These are phyloP conservation scores for Globisporangium apiculatum DNA, from an alignment of 352 stramenopile genomes.

Conservation along the genomic window DNA sequence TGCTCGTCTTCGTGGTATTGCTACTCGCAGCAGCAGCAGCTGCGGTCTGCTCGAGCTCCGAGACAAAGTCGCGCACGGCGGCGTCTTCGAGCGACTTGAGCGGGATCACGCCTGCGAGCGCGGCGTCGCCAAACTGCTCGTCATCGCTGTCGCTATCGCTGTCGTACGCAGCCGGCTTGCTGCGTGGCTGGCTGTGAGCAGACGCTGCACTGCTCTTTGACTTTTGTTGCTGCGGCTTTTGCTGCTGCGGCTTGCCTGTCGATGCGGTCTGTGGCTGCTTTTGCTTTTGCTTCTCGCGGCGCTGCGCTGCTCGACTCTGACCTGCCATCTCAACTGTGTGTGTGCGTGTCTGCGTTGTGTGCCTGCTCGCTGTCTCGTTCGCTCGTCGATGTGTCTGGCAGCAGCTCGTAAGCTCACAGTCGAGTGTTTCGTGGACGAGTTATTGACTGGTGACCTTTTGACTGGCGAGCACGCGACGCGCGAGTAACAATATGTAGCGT, in stretches of 20 bases:
- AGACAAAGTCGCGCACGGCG: constrained; percentile 54
- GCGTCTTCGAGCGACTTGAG: constrained; percentile 61
- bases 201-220: neutral
- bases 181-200: neutral
- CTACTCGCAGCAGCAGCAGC: constrained; percentile 10
- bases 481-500: neutral
- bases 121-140: constrained; percentile 16
- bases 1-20: constrained; percentile 24
- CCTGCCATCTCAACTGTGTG: constrained; percentile 19
- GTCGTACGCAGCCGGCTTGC: constrained; percentile 13
- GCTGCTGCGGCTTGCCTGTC: neutral
- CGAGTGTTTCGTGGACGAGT: neutral
- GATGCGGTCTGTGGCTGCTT: constrained; percentile 6
- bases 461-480: constrained; percentile 4
- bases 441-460: constrained; percentile 10
- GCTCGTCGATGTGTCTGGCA: neutral
- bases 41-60: constrained; percentile 31
- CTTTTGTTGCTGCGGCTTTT: constrained; percentile 4
- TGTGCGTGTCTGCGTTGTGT: neutral
- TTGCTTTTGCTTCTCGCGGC: constrained; percentile 36
- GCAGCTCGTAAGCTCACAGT: neutral
- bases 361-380: neutral
- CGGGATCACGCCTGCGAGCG: constrained; percentile 30
- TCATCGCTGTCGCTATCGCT: constrained; percentile 43
- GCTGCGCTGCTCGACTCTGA: constrained; percentile 31